These are phyloP conservation scores for Agrocybe praecox DNA, from an alignment of 768 basidiomycete species.

Conservation along the genomic window DNA sequence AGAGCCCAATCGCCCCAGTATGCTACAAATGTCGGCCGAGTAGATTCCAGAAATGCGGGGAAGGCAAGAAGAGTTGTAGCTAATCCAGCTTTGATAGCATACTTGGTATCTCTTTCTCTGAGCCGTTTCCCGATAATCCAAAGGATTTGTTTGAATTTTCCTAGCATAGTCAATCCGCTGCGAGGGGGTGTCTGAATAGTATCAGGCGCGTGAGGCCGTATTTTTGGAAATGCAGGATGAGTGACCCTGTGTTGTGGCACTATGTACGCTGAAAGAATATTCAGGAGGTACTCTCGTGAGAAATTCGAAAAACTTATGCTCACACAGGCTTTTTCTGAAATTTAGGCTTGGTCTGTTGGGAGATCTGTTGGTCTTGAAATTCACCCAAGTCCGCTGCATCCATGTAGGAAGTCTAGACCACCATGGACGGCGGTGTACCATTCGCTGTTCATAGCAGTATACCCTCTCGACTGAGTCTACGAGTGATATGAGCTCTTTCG, in stretches of 20 bases:
- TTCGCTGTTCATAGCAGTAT: constrained; percentile 63
- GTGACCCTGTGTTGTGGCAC: constrained; percentile 47
- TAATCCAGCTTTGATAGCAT: constrained; percentile 86
- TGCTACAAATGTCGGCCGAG: constrained; percentile 75
- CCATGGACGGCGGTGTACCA: constrained; percentile 18
- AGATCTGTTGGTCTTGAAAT: constrained; percentile 5
- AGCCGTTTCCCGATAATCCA: constrained; percentile 74
- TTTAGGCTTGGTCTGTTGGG: constrained; percentile 15
- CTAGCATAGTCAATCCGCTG: constrained; percentile 58
- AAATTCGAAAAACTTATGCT: constrained; percentile 20
- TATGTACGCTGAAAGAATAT: constrained; percentile 47
- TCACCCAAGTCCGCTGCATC: constrained; percentile 12
- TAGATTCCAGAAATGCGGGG: constrained; percentile 85
- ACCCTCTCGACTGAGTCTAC: constrained; percentile 85
- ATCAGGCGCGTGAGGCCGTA: constrained; percentile 81
- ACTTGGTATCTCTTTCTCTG: constrained; percentile 77
- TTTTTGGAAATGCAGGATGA: constrained; percentile 77
- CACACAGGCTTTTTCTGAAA: constrained; percentile 43
- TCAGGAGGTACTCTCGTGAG: background rate
- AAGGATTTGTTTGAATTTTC: constrained; percentile 64
- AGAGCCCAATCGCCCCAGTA: constrained; percentile 96
- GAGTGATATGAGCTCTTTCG: constrained; percentile 78
- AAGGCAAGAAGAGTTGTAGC: constrained; percentile 81
- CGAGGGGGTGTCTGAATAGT: constrained; percentile 80
- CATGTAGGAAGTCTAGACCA: constrained; percentile 15